Conservation (phyloP, 768 basidiomycete genomes). For the Roridomyces roridus region DNA sequence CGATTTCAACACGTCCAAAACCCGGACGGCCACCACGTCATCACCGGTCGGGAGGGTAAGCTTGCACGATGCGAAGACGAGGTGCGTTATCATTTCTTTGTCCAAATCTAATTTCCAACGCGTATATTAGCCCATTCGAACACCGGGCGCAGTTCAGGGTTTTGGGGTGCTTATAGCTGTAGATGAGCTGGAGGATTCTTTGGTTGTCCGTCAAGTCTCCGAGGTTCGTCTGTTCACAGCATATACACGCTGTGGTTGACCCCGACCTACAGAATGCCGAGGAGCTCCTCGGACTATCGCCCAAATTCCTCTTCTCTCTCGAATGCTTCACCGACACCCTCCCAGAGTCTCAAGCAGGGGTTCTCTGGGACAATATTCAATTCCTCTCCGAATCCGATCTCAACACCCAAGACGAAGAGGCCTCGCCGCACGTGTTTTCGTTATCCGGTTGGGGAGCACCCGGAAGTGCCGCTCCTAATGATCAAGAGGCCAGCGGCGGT, state of each 20-base stretch:
- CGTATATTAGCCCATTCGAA: conserved; percentile 68
- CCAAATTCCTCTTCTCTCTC: conserved; percentile 70
- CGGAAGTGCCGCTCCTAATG: conserved; percentile 45
- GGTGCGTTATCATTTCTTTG: conserved; percentile 37
- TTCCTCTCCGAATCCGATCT: conserved; percentile 61
- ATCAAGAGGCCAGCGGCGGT: conserved; percentile 34
- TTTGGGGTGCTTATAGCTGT: conserved; percentile 83
- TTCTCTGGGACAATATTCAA: conserved; percentile 77
- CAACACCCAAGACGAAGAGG: conserved; percentile 48
- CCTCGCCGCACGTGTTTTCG: conserved; percentile 66
- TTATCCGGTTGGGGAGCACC: conserved; percentile 77
- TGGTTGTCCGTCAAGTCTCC: conserved; percentile 78
- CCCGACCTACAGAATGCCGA: conserved; percentile 62
- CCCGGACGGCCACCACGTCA: conserved; percentile 71
- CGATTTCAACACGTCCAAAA: conserved; percentile 71
- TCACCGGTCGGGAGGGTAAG: conserved; percentile 72
- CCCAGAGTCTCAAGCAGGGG: conserved; percentile 65
- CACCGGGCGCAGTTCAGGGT: conserved; percentile 82
- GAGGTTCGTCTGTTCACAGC: conserved; percentile 55
- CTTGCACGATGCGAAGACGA: conserved; percentile 79
- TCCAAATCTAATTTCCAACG: conserved; percentile 6
- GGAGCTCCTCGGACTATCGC: conserved; percentile 76
- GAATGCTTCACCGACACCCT: conserved; percentile 77
- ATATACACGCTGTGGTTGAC: background rate
- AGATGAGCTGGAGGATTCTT: conserved; percentile 60